Percentiles rank a stretch among this genome's conserved stretches.
Evolutionary conservation across 2,329 filamentous ascomycete species (phyloP).

Genomic region (Metarhizium guizhouense): DNA sequence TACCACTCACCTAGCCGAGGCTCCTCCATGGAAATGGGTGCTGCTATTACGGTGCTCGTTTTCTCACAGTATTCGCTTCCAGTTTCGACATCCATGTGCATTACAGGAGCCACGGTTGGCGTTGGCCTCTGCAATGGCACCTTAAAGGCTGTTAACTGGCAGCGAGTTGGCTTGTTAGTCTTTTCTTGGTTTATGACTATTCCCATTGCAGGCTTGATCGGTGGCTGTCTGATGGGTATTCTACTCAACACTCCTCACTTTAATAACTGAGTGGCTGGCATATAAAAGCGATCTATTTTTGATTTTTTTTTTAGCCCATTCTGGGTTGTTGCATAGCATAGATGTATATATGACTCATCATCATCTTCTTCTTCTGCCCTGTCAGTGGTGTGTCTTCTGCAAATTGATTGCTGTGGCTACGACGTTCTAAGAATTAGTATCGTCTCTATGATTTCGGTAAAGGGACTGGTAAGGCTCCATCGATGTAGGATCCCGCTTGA

Average conservation of each 20-base stretch:
- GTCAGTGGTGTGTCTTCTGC: no score
- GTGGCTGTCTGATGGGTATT: constrained; percentile 31
- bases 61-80: constrained; percentile 69
- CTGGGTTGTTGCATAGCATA: no score
- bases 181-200: constrained; percentile 49
- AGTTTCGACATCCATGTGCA: constrained; percentile 72
- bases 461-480: no score
- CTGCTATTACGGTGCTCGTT: constrained; percentile 66
- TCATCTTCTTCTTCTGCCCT: no score
- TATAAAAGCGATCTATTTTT: background rate
- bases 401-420: no score
- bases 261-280: background rate
- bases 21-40: constrained; percentile 73
- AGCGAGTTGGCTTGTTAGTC: constrained; percentile 59
- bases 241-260: constrained; percentile 32
- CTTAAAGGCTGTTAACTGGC: constrained; percentile 64
- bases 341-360: no score
- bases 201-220: constrained; percentile 32
- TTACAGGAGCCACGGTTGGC: constrained; percentile 70
- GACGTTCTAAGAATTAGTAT: no score
- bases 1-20: constrained; percentile 51
- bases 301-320: background rate
- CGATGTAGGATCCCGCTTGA: no score
- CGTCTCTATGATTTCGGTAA: no score
- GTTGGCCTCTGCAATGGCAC: constrained; percentile 71